Percentiles rank a stretch among this genome's conserved stretches.
These are phyloP conservation scores for Auricularia cornea DNA, from an alignment of 768 basidiomycete genomes.

Conservation along the genomic window DNA sequence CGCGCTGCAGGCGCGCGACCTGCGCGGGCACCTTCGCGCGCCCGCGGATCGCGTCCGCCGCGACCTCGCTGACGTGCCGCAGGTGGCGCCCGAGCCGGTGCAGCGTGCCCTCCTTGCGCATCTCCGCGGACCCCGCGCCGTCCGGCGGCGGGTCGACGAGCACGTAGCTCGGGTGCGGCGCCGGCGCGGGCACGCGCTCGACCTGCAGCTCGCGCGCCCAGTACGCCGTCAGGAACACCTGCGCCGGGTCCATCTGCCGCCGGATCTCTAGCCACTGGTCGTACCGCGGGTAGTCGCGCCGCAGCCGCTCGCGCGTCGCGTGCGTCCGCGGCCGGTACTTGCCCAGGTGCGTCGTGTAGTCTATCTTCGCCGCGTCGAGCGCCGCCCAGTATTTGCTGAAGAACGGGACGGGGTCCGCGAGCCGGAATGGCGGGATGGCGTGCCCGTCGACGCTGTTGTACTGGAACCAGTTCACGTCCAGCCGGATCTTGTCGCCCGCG, in stretches of 20 bases:
- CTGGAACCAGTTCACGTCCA: constrained; percentile 1
- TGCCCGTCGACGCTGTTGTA: not conserved
- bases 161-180: not conserved
- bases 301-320: not conserved
- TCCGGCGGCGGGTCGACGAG: not conserved
- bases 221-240: not conserved
- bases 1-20: not conserved
- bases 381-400: not conserved
- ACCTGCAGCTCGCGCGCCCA: constrained; percentile 1
- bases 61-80: not conserved
- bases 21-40: not conserved
- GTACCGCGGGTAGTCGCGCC: not conserved
- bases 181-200: not conserved
- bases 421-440: not conserved
- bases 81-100: not conserved
- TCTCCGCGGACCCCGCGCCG: not conserved
- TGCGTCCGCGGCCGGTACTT: not conserved
- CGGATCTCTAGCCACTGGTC: not conserved
- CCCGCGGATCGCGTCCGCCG: not conserved
- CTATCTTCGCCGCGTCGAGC: not conserved
- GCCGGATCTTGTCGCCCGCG: not conserved
- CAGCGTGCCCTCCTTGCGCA: not conserved
- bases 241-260: not conserved
- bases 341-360: not conserved
- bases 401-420: not conserved